A percentile compares a stretch with the other conserved stretches of the same genome.
phyloP scores from a whole-genome alignment of 2,329 filamentous ascomycete genomes.

The Calcarisporium arbuscula region DNA sequence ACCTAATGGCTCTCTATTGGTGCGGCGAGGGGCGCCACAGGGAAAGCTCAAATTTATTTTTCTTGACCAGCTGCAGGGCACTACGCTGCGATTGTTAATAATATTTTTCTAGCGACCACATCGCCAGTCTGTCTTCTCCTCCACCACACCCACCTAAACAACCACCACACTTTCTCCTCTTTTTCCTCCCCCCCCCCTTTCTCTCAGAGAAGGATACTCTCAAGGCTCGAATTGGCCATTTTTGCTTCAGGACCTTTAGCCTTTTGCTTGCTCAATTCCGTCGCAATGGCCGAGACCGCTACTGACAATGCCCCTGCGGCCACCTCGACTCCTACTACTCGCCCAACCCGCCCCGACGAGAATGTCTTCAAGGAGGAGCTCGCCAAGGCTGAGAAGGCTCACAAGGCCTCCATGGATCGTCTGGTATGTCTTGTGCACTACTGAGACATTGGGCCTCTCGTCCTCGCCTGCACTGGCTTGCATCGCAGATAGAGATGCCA shows the following conservation, averaged over 20 bases:
- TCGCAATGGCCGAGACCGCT: conserved; percentile 39
- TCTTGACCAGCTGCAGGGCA: too few relatives aligned
- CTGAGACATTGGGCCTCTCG: too few relatives aligned
- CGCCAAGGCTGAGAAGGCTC: conserved; percentile 78
- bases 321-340: conserved; percentile 38
- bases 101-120: too few relatives aligned
- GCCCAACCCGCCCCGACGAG: conserved; percentile 84
- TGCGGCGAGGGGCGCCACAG: too few relatives aligned
- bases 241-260: conserved; percentile 5
- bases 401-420: conserved; percentile 65
- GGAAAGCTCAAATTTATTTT: too few relatives aligned
- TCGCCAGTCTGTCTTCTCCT: conserved; percentile 3
- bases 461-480: too few relatives aligned
- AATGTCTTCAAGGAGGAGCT: conserved; percentile 74
- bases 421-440: conserved; percentile 35
- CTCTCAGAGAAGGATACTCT: conserved; percentile 4
- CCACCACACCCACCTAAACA: not conserved
- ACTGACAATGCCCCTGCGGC: conserved; percentile 38
- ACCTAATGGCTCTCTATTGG: too few relatives aligned
- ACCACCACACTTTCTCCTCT: conserved; percentile 6
- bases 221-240: conserved; percentile 13
- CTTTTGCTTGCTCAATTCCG: conserved; percentile 8
- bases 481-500: too few relatives aligned
- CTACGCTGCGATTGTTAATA: too few relatives aligned
- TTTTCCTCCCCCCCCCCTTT: conserved; percentile 11